Evolutionary conservation across 164 flowering plant species (phyloP).

Genomic region (Tinospora cordifolia): DNA sequence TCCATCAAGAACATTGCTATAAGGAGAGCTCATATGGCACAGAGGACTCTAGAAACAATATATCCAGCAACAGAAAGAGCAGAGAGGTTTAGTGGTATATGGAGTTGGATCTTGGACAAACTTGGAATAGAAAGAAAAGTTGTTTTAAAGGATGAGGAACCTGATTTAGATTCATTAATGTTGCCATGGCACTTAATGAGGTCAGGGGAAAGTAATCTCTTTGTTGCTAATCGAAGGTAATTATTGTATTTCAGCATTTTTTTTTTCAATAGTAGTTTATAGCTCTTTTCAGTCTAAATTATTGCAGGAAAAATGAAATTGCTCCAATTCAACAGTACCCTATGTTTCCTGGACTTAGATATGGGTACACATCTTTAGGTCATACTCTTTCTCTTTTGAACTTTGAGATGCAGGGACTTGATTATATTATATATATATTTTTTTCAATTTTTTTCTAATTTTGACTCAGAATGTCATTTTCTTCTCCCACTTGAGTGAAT

Average conservation of each 20-base stretch:
- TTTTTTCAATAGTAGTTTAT: neutral
- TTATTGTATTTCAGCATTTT: conserved; percentile 8
- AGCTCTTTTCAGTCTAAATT: neutral
- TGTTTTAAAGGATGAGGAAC: conserved; percentile 28
- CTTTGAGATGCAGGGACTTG: too few relatives aligned
- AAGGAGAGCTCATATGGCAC: conserved; percentile 75
- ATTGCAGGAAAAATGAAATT: neutral
- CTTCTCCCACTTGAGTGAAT: too few relatives aligned
- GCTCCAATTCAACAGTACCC: neutral
- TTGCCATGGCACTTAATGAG: conserved; percentile 87
- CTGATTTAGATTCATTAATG: conserved; percentile 32
- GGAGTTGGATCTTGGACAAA: conserved; percentile 65
- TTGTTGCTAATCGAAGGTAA: conserved; percentile 64
- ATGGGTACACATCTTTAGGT: too few relatives aligned
- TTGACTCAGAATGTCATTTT: too few relatives aligned
- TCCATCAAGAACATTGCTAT: conserved; percentile 77
- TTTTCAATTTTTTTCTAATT: too few relatives aligned
- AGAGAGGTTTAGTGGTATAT: conserved; percentile 36
- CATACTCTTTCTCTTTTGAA: too few relatives aligned
- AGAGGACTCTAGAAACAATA: conserved; percentile 64
- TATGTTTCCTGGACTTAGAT: too few relatives aligned
- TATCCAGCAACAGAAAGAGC: conserved; percentile 33
- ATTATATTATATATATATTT: too few relatives aligned
- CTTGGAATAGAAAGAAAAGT: conserved; percentile 39
- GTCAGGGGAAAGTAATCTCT: conserved; percentile 32